Base-by-base conservation (phyloP, 129 eudicot genomes). In the Smallanthus sonchifolius region DNA sequence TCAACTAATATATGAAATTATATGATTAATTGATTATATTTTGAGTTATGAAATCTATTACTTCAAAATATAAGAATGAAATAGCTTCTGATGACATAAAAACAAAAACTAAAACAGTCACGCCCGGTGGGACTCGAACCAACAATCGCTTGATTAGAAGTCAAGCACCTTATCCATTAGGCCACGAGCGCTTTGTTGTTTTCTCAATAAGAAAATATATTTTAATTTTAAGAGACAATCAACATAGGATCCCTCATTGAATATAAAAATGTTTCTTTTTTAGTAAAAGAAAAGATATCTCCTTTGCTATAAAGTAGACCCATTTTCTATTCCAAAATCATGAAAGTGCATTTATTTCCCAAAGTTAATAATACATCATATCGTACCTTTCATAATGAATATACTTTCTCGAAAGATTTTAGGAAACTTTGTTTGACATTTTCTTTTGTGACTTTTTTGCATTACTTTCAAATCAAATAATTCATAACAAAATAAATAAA, bases 41-140 rank as follows among this genome's bases (percentile, higher is more conserved):
- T n/a, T n/a, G n/a, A n/a, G n/a, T n/a, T n/a, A n/a, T n/a, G n/a
- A n/a, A n/a, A n/a, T n/a, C n/a, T n/a, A n/a, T n/a, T n/a, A n/a
- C n/a, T n/a, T n/a, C n/a, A n/a, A n/a, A n/a, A n/a, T n/a, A n/a
- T n/a, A n/a, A n/a, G n/a, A n/a, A n/a, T n/a, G n/a, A n/a, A n/a
- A n/a, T n/a, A n/a, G n/a, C n/a, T n/a, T n/a, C n/a, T n/a, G n/a
- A n/a, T n/a, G n/a, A n/a, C n/a, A n/a, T n/a, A n/a, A 24, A 28
- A 24, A 10, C 3, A 1, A 1, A 4, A 24, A 24, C 10, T 6
- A 2, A 4, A 24, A 24, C 11, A 30, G 1, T 0, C 95, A 88
- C 96, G 79, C 91, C 96, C 96, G 87, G 11, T 1, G 1, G 96
- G 96, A 89, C 89, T 89, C 96, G 96, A 89, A 86, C 96, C 96